Conservation (phyloP, 129 eudicot genomes). For the Saposhnikovia divaricata region DNA sequence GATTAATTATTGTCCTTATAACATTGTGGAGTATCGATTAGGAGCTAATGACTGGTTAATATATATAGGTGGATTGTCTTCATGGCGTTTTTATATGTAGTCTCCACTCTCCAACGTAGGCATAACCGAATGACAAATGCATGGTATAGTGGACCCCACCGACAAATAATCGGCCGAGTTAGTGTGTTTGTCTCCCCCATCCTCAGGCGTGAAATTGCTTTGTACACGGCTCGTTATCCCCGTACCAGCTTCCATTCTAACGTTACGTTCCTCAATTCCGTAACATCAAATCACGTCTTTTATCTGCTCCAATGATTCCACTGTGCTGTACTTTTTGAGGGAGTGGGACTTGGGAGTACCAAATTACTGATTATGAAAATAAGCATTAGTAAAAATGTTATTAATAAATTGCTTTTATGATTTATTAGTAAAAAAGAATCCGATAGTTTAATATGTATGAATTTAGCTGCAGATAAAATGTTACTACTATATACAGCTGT, state of each 20-base stretch:
- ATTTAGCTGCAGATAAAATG: not conserved
- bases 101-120: not conserved
- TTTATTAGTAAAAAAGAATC: no score
- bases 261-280: not conserved
- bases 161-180: conserved; percentile 1
- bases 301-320: not conserved
- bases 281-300: not conserved
- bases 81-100: no score
- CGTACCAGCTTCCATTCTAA: not conserved
- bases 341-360: no score
- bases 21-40: no score
- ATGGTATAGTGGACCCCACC: not conserved
- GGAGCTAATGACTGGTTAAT: no score
- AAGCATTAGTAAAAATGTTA: no score
- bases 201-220: not conserved
- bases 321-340: not conserved
- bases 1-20: no score
- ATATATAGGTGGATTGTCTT: no score
- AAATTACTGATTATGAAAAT: no score
- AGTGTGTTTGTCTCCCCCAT: not conserved
- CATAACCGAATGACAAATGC: not conserved
- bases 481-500: not conserved
- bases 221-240: not conserved
- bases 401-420: no score
- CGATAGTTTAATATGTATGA: no score